phyloP scores from a whole-genome alignment of 169 alveolate species.

The Plasmodium cynomolgi region DNA sequence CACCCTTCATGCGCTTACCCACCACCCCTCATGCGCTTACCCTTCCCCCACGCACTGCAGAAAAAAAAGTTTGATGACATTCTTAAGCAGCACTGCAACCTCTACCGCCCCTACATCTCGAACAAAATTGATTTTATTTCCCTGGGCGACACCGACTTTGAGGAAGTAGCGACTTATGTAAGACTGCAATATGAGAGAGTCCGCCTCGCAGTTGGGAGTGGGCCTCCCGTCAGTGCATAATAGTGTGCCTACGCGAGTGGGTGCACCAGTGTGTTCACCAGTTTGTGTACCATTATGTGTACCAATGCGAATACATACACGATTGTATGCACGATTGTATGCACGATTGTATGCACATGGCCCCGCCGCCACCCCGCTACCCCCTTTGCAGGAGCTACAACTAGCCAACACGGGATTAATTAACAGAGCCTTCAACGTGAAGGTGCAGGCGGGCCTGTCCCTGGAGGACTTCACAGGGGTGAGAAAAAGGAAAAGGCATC shows the following conservation, averaged over 20 bases:
- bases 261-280: not conserved
- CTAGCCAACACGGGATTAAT: not conserved
- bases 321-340: not conserved
- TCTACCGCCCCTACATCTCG: conserved; percentile 20
- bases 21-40: not conserved
- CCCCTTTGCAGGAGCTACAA: conserved; percentile 36
- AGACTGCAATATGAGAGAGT: not conserved
- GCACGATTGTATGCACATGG: not conserved
- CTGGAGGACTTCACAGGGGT: conserved; percentile 51
- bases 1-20: not conserved
- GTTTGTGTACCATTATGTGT: not conserved
- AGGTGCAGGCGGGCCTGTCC: conserved; percentile 23
- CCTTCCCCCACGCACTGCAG: conserved; percentile 30
- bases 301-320: not conserved
- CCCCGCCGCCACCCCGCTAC: not conserved
- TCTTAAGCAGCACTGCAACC: conserved; percentile 61
- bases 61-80: conserved; percentile 80
- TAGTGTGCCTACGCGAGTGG: not conserved
- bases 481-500: not conserved
- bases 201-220: not conserved
- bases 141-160: conserved; percentile 88
- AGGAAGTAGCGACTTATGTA: conserved; percentile 87
- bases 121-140: conserved; percentile 82
- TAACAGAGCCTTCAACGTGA: conserved; percentile 20
- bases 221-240: not conserved